Conservation (phyloP, 306 rosid genomes). For the Fagus crenata region DNA sequence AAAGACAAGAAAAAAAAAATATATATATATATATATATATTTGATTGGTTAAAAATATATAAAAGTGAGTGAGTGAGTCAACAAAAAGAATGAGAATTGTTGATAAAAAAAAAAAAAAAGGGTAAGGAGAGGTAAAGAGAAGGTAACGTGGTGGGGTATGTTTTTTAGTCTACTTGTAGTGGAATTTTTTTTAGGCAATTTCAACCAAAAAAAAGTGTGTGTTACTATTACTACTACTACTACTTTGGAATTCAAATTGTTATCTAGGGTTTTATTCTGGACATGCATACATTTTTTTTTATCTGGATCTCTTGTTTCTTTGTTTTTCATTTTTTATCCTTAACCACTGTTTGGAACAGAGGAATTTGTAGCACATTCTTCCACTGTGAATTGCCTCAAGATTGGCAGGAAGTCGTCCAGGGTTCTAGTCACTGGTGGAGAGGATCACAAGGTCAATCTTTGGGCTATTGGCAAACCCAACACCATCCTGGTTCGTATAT, state of each 20-base stretch:
- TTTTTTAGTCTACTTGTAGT: neutral
- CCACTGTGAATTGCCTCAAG: slow-evolving; percentile 92
- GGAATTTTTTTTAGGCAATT: slow-evolving; percentile 36
- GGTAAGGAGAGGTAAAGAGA: slow-evolving; percentile 10
- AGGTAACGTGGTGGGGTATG: slow-evolving; percentile 16
- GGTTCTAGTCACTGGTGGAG: slow-evolving; percentile 98
- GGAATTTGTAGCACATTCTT: slow-evolving; percentile 99
- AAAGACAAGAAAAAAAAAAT: too few relatives aligned
- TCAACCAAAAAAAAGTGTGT: too few relatives aligned
- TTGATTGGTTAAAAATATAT: too few relatives aligned
- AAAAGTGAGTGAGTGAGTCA: too few relatives aligned
- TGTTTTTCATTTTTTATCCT: slow-evolving; percentile 43
- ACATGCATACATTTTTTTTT: neutral
- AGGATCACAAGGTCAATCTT: slow-evolving; percentile 98
- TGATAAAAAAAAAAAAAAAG: neutral
- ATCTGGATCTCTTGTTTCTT: neutral
- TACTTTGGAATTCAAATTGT: slow-evolving; percentile 8
- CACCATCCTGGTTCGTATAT: slow-evolving; percentile 82
- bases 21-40: too few relatives aligned
- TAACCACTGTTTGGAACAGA: slow-evolving; percentile 60
- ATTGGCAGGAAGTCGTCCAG: slow-evolving; percentile 90
- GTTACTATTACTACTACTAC: neutral
- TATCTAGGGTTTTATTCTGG: slow-evolving; percentile 10
- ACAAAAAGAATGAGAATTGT: too few relatives aligned
- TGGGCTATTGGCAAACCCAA: slow-evolving; percentile 99